These are phyloP conservation scores for Erythrophleum ivorense DNA, from an alignment of 331 rosid genomes.

Conservation along the genomic window DNA sequence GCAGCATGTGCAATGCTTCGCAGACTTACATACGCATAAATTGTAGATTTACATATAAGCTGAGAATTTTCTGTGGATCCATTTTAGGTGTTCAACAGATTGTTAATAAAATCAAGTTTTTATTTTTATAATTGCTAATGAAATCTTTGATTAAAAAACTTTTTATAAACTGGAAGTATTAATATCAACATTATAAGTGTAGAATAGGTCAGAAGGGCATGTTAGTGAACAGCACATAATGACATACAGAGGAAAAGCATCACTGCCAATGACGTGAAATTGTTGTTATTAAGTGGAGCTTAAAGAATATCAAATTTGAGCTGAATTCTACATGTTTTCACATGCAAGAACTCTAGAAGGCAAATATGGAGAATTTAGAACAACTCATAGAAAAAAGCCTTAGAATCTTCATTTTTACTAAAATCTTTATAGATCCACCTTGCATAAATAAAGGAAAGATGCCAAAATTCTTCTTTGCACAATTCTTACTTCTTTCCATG, in stretches of 20 bases:
- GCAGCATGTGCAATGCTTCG: constrained; percentile 35
- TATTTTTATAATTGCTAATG: background rate
- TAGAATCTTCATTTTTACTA: background rate
- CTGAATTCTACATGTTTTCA: background rate
- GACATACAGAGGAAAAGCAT: constrained; percentile 23
- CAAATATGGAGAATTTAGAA: constrained; percentile 7
- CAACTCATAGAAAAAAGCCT: constrained; percentile 10
- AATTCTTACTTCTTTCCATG: background rate
- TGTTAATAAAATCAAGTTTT: constrained; percentile 21
- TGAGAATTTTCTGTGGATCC: background rate
- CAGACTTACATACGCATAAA: constrained; percentile 1
- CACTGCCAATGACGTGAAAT: constrained; percentile 8
- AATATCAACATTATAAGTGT: constrained; percentile 20
- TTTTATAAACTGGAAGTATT: constrained; percentile 3
- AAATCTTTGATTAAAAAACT: background rate
- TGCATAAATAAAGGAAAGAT: background rate
- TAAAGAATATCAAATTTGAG: constrained; percentile 19
- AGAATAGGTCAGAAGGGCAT: constrained; percentile 1
- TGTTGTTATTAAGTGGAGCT: background rate
- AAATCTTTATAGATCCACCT: background rate
- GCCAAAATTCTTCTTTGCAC: background rate
- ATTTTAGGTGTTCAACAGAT: constrained; percentile 19
- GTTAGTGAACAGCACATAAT: background rate
- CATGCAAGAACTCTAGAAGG: background rate
- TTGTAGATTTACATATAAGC: constrained; percentile 7